phyloP scores from a whole-genome alignment of 179 eudicot species.

The Camellia oleifera region DNA sequence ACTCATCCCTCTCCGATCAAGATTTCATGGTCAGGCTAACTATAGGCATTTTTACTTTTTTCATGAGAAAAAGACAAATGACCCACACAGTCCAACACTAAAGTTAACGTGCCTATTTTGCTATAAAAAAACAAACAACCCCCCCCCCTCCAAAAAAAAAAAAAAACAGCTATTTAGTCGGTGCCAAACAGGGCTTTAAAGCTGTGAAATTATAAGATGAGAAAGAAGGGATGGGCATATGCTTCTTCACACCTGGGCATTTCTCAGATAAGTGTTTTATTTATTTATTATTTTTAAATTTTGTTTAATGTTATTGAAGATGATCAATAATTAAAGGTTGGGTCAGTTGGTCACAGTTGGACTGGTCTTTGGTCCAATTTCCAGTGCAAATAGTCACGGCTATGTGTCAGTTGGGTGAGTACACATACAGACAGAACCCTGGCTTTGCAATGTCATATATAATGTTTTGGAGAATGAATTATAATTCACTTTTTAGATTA shows the following conservation, averaged over 20 bases:
- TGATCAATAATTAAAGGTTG: slow-evolving; percentile 9
- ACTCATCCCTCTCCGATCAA: neutral
- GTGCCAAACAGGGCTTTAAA: neutral
- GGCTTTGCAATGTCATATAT: neutral
- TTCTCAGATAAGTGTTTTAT: neutral
- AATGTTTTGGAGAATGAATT: neutral
- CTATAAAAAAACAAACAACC: no score
- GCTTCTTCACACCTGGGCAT: neutral
- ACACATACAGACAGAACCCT: slow-evolving; percentile 29
- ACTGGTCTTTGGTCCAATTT: slow-evolving; percentile 42
- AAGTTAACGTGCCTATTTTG: no score
- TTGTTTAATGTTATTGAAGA: neutral
- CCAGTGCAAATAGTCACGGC: slow-evolving; percentile 33
- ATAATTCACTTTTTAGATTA: no score
- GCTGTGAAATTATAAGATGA: neutral
- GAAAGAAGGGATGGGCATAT: slow-evolving; percentile 3
- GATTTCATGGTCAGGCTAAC: neutral
- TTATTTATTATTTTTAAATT: neutral
- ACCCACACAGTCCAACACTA: neutral
- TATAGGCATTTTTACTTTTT: no score
- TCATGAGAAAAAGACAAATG: no score
- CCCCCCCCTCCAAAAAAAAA: no score
- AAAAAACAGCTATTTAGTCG: no score
- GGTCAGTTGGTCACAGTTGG: slow-evolving; percentile 24
- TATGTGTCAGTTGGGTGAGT: slow-evolving; percentile 24